These are phyloP conservation scores for Prunus mongolica DNA, from an alignment of 306 rosid genomes.

Conservation along the genomic window DNA sequence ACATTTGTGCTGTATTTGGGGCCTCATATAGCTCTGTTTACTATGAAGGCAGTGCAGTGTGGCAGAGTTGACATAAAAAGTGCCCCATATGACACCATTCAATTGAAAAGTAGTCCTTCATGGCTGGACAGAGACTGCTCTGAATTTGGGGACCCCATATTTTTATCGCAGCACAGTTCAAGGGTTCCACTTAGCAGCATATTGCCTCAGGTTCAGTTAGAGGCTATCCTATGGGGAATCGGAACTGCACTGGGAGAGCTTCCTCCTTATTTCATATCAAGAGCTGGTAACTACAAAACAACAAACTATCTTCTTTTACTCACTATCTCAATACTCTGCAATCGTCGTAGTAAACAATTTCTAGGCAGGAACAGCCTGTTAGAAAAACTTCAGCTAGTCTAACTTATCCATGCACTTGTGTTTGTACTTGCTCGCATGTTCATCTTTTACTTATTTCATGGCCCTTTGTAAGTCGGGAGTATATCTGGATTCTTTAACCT, in stretches of 20 bases:
- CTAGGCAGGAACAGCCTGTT: neutral
- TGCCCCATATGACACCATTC: constrained; percentile 65
- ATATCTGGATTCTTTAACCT: neutral
- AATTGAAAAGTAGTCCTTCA: constrained; percentile 53
- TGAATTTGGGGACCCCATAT: constrained; percentile 52
- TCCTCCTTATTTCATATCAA: constrained; percentile 73
- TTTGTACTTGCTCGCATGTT: neutral
- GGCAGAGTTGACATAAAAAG: constrained; percentile 41
- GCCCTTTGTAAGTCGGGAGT: neutral
- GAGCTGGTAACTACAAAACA: constrained; percentile 52
- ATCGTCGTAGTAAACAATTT: neutral
- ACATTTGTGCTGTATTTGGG: constrained; percentile 21
- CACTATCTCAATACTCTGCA: neutral
- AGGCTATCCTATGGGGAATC: constrained; percentile 58
- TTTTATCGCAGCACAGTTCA: constrained; percentile 36
- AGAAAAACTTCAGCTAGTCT: neutral
- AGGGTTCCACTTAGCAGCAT: constrained; percentile 51
- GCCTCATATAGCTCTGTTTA: constrained; percentile 20
- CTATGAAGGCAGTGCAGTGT: constrained; percentile 11
- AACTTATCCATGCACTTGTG: neutral
- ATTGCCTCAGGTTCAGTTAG: constrained; percentile 20
- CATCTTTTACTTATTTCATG: neutral
- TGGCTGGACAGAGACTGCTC: constrained; percentile 67
- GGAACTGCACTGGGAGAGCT: constrained; percentile 77
- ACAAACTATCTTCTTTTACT: neutral